Evolutionary conservation across 805 yeast genomes (phyloP), one percentile per base, ranked within the genome.

Genomic region (Candida sonorensis): DNA sequence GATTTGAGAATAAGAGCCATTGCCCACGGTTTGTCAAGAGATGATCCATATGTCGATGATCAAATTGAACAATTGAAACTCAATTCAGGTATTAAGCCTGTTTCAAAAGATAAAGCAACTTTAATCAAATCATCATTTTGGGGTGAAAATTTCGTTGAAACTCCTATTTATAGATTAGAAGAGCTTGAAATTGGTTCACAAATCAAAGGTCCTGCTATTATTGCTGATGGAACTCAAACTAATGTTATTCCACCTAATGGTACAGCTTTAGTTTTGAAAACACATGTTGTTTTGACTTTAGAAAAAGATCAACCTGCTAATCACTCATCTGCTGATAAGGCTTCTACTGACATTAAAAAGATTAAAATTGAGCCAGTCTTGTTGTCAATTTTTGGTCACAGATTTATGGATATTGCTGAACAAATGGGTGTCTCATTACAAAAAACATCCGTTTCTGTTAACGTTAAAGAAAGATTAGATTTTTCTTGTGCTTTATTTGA

Each of bases 361-460:
- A 42, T 52, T 14, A 47, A 45, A 16, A 59, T 79, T 23, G 88
- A 84, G 44, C 92, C 92, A 1, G 72, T 84, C 21, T 61, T 77
- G 41, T 55, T 84, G 24, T 81, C 94, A 0, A 79, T 84, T 16
- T 84, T 84, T 57, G 80, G 85, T 21, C 87, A 83, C 54, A 64
- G 94, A 38, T 84, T 84, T 54, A 83, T 84, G 90, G 86, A 85
- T 41, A 83, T 85, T 53, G 95, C 95, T 7, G 94, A 84, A 45
- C 90, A 81, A 50, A 84, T 84, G 94, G 90, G 94, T 23, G 72
- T 71, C 23, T 80, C 88, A 5, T 62, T 84, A 34, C 81, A 82
- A 42, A 80, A 81, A 56, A 84, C 92, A 0, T 69, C 90, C 2
- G 86, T 84, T 8, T 77, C 86, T 5, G 81, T 88, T 3, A 84